Percentiles rank a stretch among this genome's conserved stretches.
These are phyloP conservation scores for Jacaranda copaia DNA, from an alignment of 257 asterid species.

Conservation along the genomic window DNA sequence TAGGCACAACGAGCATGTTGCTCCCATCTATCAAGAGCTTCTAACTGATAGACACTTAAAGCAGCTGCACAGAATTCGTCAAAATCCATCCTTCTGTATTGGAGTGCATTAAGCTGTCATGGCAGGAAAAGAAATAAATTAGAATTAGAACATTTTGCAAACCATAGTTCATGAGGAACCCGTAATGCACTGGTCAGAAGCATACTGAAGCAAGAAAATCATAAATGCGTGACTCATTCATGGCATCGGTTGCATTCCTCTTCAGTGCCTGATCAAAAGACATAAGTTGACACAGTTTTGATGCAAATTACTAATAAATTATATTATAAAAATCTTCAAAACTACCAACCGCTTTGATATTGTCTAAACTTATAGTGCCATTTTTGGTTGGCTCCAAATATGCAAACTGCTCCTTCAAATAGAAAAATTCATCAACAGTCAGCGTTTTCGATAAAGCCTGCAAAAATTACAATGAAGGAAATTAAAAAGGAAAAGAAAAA, in stretches of 20 bases:
- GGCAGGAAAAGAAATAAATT: constrained; percentile 23
- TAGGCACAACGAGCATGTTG: constrained; percentile 92
- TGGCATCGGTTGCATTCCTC: constrained; percentile 79
- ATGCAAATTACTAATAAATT: not conserved
- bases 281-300: constrained; percentile 25
- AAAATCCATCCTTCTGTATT: constrained; percentile 91
- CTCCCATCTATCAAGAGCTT: constrained; percentile 87
- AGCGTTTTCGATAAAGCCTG: constrained; percentile 85
- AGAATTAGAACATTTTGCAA: constrained; percentile 26
- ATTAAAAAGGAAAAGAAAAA: not conserved
- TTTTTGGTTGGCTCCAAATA: constrained; percentile 75
- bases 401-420: constrained; percentile 73
- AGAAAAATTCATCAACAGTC: constrained; percentile 72
- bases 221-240: constrained; percentile 78
- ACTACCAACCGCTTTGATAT: constrained; percentile 64
- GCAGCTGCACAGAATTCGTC: constrained; percentile 91
- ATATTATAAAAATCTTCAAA: constrained; percentile 1
- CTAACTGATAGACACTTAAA: constrained; percentile 78
- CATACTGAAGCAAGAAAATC: constrained; percentile 83
- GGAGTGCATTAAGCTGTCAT: constrained; percentile 79
- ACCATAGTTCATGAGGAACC: not conserved
- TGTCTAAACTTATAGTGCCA: constrained; percentile 72
- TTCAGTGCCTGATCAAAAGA: constrained; percentile 63
- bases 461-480: constrained; percentile 26
- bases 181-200: constrained; percentile 5